A percentile compares a stretch with the other conserved stretches of the same genome.
phyloP scores from a whole-genome alignment of 176 grass and related monocot species.

The Carex cristatella region DNA sequence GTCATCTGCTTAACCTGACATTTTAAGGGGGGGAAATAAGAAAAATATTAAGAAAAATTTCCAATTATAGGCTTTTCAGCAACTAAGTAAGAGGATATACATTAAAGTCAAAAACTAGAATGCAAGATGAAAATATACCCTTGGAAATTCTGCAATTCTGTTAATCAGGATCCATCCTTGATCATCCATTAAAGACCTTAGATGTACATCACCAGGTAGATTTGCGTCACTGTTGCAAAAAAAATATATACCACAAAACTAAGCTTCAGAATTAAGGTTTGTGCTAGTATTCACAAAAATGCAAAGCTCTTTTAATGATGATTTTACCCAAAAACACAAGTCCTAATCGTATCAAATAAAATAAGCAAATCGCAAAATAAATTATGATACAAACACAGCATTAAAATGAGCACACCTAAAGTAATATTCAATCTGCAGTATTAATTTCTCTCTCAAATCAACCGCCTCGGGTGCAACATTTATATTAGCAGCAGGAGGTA shows the following conservation, averaged over 20 bases:
- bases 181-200: conserved; percentile 53
- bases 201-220: conserved; percentile 28
- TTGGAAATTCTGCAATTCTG: conserved; percentile 48
- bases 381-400: neutral
- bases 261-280: conserved; percentile 2
- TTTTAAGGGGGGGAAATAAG: neutral
- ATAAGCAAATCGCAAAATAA: neutral
- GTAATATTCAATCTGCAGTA: conserved; percentile 46
- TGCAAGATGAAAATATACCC: conserved; percentile 28
- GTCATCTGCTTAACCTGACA: conserved; percentile 42
- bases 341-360: neutral
- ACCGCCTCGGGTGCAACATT: conserved; percentile 19
- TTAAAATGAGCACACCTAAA: conserved; percentile 32
- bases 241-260: neutral
- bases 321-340: neutral
- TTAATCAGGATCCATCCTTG: conserved; percentile 38
- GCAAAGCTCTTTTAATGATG: neutral
- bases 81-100: neutral
- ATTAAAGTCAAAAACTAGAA: neutral
- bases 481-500: conserved; percentile 17
- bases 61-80: neutral
- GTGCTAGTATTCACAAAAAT: neutral
- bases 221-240: conserved; percentile 36
- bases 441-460: conserved; percentile 35
- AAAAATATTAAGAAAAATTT: conserved; percentile 11